A percentile compares a stretch with the other conserved stretches of the same genome.
Conservation (phyloP, 768 basidiomycete genomes). For the Mycena rebaudengoi region DNA sequence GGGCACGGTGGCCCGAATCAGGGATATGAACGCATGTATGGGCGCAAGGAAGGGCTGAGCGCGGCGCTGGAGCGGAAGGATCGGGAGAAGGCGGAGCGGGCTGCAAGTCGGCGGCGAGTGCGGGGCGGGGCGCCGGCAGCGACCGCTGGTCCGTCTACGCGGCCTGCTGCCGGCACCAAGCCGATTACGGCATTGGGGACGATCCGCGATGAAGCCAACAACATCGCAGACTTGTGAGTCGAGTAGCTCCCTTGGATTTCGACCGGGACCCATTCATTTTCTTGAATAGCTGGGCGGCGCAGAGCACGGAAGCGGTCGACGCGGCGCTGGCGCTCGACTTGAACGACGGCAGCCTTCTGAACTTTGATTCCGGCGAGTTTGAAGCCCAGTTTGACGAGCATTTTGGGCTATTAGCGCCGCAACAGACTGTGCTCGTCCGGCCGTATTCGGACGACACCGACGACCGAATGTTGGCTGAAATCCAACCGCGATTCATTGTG, state of each 20-base stretch:
- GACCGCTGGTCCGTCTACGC: slow-evolving; percentile 24
- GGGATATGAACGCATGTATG: slow-evolving; percentile 35
- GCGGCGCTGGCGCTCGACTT: slow-evolving; percentile 36
- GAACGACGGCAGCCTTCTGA: slow-evolving; percentile 40
- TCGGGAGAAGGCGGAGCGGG: slow-evolving; percentile 63
- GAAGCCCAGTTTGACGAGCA: slow-evolving; percentile 73
- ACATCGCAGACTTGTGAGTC: slow-evolving; percentile 69
- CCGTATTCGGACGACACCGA: slow-evolving; percentile 94
- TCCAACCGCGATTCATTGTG: slow-evolving; percentile 90
- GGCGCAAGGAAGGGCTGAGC: slow-evolving; percentile 55
- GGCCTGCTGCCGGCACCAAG: slow-evolving; percentile 15
- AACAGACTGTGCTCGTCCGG: slow-evolving; percentile 85
- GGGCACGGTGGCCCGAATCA: slow-evolving; percentile 27
- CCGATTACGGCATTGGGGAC: slow-evolving; percentile 37
- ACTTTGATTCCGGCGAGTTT: slow-evolving; percentile 47
- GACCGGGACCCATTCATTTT: no score
- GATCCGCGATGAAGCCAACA: slow-evolving; percentile 56
- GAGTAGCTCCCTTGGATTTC: no score
- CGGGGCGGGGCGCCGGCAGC: slow-evolving; percentile 72
- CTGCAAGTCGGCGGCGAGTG: slow-evolving; percentile 73
- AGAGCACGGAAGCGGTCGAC: slow-evolving; percentile 29
- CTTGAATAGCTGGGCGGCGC: slow-evolving; percentile 45
- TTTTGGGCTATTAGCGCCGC: slow-evolving; percentile 82
- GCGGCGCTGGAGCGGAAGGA: slow-evolving; percentile 86
- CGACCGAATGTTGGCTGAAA: slow-evolving; percentile 85